phyloP scores from a whole-genome alignment of 306 rosid species.

The Prunus mongolica region DNA sequence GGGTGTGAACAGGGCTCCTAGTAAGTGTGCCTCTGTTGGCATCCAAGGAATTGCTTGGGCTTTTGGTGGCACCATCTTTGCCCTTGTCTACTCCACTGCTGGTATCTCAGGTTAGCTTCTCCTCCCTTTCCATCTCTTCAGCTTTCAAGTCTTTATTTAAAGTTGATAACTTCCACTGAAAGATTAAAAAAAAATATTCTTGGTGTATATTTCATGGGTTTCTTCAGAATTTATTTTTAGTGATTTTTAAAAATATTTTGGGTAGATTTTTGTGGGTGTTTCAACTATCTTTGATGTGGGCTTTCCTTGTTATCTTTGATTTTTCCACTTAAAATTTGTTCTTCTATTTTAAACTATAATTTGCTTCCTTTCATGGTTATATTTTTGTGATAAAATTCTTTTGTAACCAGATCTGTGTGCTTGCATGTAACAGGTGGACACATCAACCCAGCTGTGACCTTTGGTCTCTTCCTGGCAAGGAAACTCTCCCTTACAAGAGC shows the following conservation, averaged over 20 bases:
- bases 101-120: slow-evolving; percentile 64
- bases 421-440: slow-evolving; percentile 63
- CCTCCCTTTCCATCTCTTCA: background rate
- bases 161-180: background rate
- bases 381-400: background rate
- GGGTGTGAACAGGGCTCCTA: slow-evolving; percentile 51
- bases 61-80: slow-evolving; percentile 97
- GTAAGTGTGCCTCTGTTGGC: slow-evolving; percentile 69
- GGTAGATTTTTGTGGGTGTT: background rate
- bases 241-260: background rate
- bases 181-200: background rate
- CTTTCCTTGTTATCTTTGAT: background rate
- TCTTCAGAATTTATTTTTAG: background rate
- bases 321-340: background rate
- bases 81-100: slow-evolving; percentile 92
- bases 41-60: slow-evolving; percentile 97
- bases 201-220: background rate
- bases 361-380: background rate
- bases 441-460: slow-evolving; percentile 91
- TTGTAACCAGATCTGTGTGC: slow-evolving; percentile 19
- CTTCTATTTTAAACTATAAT: background rate
- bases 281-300: background rate
- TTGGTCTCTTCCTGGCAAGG: slow-evolving; percentile 82
- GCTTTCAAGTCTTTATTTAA: background rate
- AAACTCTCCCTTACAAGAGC: slow-evolving; percentile 79